phyloP scores from a whole-genome alignment of 768 basidiomycete genomes.

The Leccinum subgranulosum region DNA sequence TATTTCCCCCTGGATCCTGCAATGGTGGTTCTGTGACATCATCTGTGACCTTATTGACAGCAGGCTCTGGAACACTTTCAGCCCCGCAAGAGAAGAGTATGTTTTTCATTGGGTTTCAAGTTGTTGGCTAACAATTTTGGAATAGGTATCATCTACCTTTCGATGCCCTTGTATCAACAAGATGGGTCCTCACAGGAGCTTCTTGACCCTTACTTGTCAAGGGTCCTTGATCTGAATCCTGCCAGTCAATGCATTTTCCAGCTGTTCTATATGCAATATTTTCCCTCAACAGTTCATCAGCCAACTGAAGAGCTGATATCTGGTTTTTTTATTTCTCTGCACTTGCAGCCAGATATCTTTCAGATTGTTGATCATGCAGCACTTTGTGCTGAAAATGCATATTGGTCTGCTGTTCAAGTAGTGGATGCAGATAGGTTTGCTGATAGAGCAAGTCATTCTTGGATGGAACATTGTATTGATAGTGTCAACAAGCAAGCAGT shows the following conservation, averaged over 20 bases:
- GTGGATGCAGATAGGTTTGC: background rate
- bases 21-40: constrained; percentile 42
- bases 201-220: constrained; percentile 56
- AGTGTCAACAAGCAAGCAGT: background rate
- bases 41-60: constrained; percentile 60
- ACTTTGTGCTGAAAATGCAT: constrained; percentile 52
- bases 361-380: constrained; percentile 58
- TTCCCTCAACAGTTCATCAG: constrained; percentile 5
- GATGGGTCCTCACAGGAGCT: constrained; percentile 33
- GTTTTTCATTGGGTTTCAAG: background rate
- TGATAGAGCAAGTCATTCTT: constrained; percentile 6
- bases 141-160: constrained; percentile 59
- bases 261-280: constrained; percentile 52
- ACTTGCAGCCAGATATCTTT: constrained; percentile 37
- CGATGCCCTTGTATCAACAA: constrained; percentile 42
- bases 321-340: constrained; percentile 21
- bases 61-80: constrained; percentile 72
- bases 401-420: constrained; percentile 37
- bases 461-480: constrained; percentile 1
- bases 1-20: constrained; percentile 71
- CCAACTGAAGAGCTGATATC: background rate
- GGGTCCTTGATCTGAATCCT: constrained; percentile 32
- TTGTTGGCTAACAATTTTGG: constrained; percentile 2
- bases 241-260: constrained; percentile 40
- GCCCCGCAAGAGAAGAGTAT: constrained; percentile 68